Evolutionary conservation across 2,329 filamentous ascomycete genomes (phyloP).

Genomic region (Aschersonia sp.): DNA sequence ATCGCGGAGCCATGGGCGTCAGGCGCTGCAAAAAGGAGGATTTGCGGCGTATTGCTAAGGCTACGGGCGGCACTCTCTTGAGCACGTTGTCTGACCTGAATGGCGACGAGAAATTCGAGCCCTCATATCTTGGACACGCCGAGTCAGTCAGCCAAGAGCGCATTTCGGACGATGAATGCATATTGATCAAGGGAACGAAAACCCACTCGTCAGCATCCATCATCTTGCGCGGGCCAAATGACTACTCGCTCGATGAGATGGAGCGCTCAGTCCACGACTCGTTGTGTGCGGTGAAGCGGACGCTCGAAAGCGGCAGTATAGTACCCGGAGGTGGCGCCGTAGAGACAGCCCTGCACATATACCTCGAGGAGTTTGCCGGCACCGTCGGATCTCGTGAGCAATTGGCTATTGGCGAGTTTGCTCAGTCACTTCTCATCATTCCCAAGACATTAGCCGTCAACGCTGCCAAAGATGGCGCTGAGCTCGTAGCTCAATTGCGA

Average conservation of each 20-base stretch:
- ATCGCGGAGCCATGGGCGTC: slow-evolving; percentile 90
- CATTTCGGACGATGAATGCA: slow-evolving; percentile 98
- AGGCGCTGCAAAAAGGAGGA: slow-evolving; percentile 98
- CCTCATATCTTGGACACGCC: slow-evolving; percentile 75
- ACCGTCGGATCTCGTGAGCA: slow-evolving; percentile 95
- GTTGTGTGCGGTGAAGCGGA: slow-evolving; percentile 90
- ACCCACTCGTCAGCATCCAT: slow-evolving; percentile 86
- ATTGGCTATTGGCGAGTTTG: slow-evolving; percentile 94
- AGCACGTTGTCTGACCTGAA: slow-evolving; percentile 92
- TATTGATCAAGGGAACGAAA: slow-evolving; percentile 91
- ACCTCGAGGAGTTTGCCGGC: slow-evolving; percentile 95
- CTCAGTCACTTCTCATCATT: slow-evolving; percentile 82
- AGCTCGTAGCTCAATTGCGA: slow-evolving; percentile 88
- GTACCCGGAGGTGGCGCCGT: slow-evolving; percentile 93
- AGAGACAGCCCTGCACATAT: slow-evolving; percentile 98
- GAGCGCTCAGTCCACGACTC: slow-evolving; percentile 97
- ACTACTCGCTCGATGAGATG: slow-evolving; percentile 97
- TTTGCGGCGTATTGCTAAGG: slow-evolving; percentile 84
- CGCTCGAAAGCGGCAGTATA: slow-evolving; percentile 89
- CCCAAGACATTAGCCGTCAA: slow-evolving; percentile 97
- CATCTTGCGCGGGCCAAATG: slow-evolving; percentile 88
- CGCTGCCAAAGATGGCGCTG: slow-evolving; percentile 88
- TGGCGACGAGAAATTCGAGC: slow-evolving; percentile 91
- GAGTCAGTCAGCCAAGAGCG: slow-evolving; percentile 97
- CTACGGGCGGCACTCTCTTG: slow-evolving; percentile 84